Percentiles rank a stretch among this genome's conserved stretches.
These are phyloP conservation scores for Luffa acutangula DNA, from an alignment of 306 rosid species.

Conservation along the genomic window DNA sequence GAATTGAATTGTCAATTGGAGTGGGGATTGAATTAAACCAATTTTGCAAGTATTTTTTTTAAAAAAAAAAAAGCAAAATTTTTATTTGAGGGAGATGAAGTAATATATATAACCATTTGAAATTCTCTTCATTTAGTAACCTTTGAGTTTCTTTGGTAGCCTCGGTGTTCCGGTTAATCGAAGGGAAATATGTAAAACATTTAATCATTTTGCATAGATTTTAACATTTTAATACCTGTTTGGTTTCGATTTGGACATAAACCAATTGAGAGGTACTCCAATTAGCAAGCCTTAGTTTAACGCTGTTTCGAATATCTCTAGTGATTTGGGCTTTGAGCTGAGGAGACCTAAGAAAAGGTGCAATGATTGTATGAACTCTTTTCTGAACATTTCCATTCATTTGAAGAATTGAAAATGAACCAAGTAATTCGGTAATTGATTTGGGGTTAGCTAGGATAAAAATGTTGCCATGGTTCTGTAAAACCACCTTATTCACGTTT, in stretches of 20 bases:
- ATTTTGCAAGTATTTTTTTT: too few species aligned
- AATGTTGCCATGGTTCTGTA: slow-evolving; percentile 60
- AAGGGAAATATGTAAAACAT: too few species aligned
- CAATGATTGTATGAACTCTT: slow-evolving; percentile 56
- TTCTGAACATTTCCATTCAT: slow-evolving; percentile 54
- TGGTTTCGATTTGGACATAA: slow-evolving; percentile 61
- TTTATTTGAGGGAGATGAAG: too few species aligned
- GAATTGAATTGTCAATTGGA: too few species aligned
- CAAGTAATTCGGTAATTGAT: slow-evolving; percentile 67
- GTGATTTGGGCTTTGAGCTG: slow-evolving; percentile 61
- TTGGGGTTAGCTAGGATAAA: slow-evolving; percentile 91
- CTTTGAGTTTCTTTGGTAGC: too few species aligned
- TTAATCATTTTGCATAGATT: too few species aligned
- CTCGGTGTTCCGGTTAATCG: too few species aligned
- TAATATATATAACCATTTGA: too few species aligned
- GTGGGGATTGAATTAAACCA: too few species aligned
- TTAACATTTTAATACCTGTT: too few species aligned
- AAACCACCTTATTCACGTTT: slow-evolving; percentile 62
- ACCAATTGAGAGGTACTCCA: slow-evolving; percentile 33
- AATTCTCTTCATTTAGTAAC: too few species aligned
- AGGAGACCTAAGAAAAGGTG: slow-evolving; percentile 54
- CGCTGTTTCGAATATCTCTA: slow-evolving; percentile 38
- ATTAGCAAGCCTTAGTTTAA: slow-evolving; percentile 37
- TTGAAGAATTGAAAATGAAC: slow-evolving; percentile 59
- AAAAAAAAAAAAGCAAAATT: too few species aligned